phyloP scores from a whole-genome alignment of 2,329 filamentous ascomycete species.

The Epichloe hybrida region DNA sequence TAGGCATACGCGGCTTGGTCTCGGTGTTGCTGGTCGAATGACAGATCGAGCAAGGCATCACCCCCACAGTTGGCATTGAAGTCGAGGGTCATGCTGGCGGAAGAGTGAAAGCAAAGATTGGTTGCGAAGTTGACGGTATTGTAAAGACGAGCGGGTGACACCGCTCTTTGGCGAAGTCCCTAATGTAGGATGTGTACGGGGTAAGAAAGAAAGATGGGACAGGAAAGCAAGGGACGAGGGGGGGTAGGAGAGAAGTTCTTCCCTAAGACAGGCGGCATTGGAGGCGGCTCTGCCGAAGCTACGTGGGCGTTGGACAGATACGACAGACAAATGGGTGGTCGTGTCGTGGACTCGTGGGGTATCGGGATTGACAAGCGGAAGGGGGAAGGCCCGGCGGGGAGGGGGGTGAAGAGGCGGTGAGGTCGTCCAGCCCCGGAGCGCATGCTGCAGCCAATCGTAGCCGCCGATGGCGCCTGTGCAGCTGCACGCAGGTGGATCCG shows the following conservation, averaged over 20 bases:
- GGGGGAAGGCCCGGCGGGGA: too few relatives aligned
- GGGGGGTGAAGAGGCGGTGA: too few relatives aligned
- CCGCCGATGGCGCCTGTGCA: too few relatives aligned
- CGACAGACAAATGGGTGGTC: too few relatives aligned
- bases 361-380: too few relatives aligned
- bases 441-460: too few relatives aligned
- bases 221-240: slow-evolving; percentile 1
- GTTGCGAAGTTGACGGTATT: slow-evolving; percentile 21
- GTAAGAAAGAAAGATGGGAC: not conserved
- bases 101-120: slow-evolving; percentile 19
- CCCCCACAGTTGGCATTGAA: slow-evolving; percentile 41
- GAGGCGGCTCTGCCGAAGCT: not conserved
- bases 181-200: slow-evolving; percentile 16
- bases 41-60: slow-evolving; percentile 48
- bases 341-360: too few relatives aligned
- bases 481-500: too few relatives aligned
- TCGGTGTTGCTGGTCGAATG: slow-evolving; percentile 44
- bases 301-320: too few relatives aligned
- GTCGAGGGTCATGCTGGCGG: slow-evolving; percentile 41
- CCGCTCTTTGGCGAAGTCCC: slow-evolving; percentile 29
- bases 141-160: slow-evolving; percentile 26
- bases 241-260: not conserved
- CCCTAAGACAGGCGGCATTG: slow-evolving; percentile 4
- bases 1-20: slow-evolving; percentile 33
- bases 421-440: too few relatives aligned